Base-by-base conservation (phyloP, 192 early-diverging fungal genomes). In the Pecoramyces ruminantium region DNA sequence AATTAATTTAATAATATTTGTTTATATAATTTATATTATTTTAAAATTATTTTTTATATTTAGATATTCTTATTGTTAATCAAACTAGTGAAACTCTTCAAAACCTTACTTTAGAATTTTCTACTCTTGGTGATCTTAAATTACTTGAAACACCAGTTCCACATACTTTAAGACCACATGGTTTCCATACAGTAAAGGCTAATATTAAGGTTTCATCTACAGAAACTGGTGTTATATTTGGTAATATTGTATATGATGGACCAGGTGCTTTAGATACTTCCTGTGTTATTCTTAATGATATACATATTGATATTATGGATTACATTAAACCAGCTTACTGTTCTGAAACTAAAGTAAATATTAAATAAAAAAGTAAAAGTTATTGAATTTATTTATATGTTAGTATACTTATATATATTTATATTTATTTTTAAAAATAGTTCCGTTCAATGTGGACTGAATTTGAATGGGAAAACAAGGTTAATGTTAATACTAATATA, bases 381-480 rank as follows among this genome's bases (percentile, higher is more conserved):
- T n/a, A n/a, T n/a, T n/a, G n/a, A n/a, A n/a, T n/a, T n/a, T n/a
- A n/a, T n/a, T n/a, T n/a, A n/a, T n/a, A n/a, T n/a, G n/a, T n/a
- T n/a, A n/a, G n/a, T 30, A 82, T 14, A 25, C n/a, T 28, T 82
- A 11, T 21, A 84, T 78, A 34, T 25, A 38, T 51, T 81, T 78
- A 29, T 14, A 84, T n/a, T 85, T 28, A 27, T 6, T 39, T 77
- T 78, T 82, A 34, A 4, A 2, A n/a, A n/a, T 81, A 93, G 91
- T 99, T 99, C 95, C 92, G 96, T 79, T 86, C 92, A 82, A 97
- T 98, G 96, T 99, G 97, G 97, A 94, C 92, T 78, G 97, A 99
- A 87, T 99, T 99, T 88, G 97, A 99, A 85, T 99, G 97, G 97
- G 97, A 99, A 86, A 99, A 99, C 89, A 98, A 98, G 90, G 96